phyloP scores from a whole-genome alignment of 1,139 yeast species.

The Debaryomycetaceae sp. region DNA sequence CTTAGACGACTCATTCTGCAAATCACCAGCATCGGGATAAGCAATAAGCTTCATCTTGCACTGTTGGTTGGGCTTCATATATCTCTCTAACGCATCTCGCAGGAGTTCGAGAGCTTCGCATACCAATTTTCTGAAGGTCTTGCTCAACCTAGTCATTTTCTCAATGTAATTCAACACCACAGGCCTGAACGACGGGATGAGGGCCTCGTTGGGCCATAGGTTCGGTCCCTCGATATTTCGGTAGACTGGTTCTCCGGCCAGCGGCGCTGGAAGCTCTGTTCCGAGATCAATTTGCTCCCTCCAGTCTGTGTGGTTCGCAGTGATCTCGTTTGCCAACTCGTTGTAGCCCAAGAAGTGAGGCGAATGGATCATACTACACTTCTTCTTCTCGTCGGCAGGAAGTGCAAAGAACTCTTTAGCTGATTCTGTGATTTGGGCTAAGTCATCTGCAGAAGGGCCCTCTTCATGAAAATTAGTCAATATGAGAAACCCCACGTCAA shows the following conservation, averaged over 20 bases:
- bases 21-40: slow-evolving; percentile 41
- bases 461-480: slow-evolving; percentile 39
- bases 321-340: slow-evolving; percentile 62
- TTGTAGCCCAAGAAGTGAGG: slow-evolving; percentile 70
- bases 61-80: slow-evolving; percentile 51
- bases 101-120: slow-evolving; percentile 55
- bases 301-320: slow-evolving; percentile 58
- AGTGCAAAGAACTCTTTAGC: slow-evolving; percentile 50
- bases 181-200: slow-evolving; percentile 50
- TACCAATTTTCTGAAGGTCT: slow-evolving; percentile 41
- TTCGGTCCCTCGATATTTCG: slow-evolving; percentile 64
- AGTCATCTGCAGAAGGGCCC: slow-evolving; percentile 35
- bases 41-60: slow-evolving; percentile 53
- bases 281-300: slow-evolving; percentile 70
- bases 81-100: slow-evolving; percentile 41
- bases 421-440: slow-evolving; percentile 38
- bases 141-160: slow-evolving; percentile 46
- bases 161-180: slow-evolving; percentile 43
- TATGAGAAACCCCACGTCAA: slow-evolving; percentile 60
- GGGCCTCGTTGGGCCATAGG: slow-evolving; percentile 50
- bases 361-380: slow-evolving; percentile 57
- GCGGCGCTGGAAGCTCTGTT: slow-evolving; percentile 53
- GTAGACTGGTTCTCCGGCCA: slow-evolving; percentile 46
- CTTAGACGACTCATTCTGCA: slow-evolving; percentile 18
- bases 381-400: slow-evolving; percentile 49